Percentiles rank a stretch among this genome's conserved stretches.
These are phyloP conservation scores for Helianthus tuberosus DNA, from an alignment of 129 eudicot species.

Conservation along the genomic window DNA sequence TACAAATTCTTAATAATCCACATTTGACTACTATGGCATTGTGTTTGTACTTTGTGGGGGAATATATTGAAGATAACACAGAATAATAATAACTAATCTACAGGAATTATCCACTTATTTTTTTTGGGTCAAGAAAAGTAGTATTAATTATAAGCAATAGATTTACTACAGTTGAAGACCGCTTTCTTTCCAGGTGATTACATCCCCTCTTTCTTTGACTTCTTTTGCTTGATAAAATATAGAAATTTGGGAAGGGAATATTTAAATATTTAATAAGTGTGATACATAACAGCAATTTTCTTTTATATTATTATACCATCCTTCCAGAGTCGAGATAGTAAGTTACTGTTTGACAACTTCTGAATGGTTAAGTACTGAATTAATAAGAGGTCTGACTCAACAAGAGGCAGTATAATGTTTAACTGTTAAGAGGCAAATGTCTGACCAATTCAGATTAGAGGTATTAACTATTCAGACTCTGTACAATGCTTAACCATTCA, in stretches of 20 bases:
- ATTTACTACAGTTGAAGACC: conserved; percentile 59
- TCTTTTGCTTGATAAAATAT: conserved; percentile 30
- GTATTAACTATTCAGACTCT: too few species aligned
- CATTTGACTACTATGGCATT: conserved; percentile 35
- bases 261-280: neutral
- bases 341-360: too few species aligned
- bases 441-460: too few species aligned
- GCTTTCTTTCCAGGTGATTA: conserved; percentile 66
- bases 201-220: conserved; percentile 77
- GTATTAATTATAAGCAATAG: conserved; percentile 59
- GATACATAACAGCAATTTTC: neutral
- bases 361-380: too few species aligned
- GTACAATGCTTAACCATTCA: too few species aligned
- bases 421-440: too few species aligned
- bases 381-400: too few species aligned
- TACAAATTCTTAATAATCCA: neutral
- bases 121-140: conserved; percentile 74
- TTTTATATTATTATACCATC: neutral
- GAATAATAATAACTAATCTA: conserved; percentile 23
- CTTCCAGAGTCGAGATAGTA: neutral
- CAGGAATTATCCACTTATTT: conserved; percentile 57
- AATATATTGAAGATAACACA: conserved; percentile 36
- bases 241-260: conserved; percentile 47
- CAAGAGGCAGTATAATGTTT: too few species aligned
- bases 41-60: conserved; percentile 5